Evolutionary conservation across 306 rosid species (phyloP).

Genomic region (Biancaea sappan): DNA sequence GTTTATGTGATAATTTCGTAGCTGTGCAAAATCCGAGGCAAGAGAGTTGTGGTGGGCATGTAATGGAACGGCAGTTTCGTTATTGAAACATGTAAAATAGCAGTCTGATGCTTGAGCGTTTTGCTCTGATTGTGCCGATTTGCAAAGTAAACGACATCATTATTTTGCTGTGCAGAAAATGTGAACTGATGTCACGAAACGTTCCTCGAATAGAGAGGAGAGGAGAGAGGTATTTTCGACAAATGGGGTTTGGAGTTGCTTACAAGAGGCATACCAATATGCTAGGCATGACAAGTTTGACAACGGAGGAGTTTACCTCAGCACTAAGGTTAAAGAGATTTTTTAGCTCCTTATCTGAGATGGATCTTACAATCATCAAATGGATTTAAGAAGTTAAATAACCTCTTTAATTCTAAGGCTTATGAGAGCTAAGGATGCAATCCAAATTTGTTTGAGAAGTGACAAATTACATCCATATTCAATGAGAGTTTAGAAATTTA

Average conservation of each 20-base stretch:
- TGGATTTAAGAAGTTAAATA: too few relatives aligned
- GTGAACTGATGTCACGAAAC: not conserved
- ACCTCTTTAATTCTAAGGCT: too few relatives aligned
- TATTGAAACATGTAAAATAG: not conserved
- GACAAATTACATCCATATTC: not conserved
- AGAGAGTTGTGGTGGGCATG: not conserved
- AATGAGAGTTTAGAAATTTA: too few relatives aligned
- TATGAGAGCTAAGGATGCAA: too few relatives aligned
- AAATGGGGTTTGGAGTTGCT: not conserved
- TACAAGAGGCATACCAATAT: not conserved
- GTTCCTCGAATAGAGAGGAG: too few relatives aligned
- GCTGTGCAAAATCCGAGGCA: not conserved
- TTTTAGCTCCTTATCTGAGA: too few relatives aligned
- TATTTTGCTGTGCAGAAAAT: not conserved
- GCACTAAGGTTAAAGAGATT: too few relatives aligned
- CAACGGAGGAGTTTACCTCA: too few relatives aligned
- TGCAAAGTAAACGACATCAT: not conserved
- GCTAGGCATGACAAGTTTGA: not conserved
- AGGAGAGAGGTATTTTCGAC: not conserved
- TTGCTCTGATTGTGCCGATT: not conserved
- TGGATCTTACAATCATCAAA: too few relatives aligned
- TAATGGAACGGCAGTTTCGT: not conserved
- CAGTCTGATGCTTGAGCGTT: not conserved
- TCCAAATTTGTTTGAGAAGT: not conserved
- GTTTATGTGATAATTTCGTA: not conserved